A percentile compares a stretch with the other conserved stretches of the same genome.
Conservation (phyloP, 768 basidiomycete genomes). For the Cystobasidium tubakii region DNA sequence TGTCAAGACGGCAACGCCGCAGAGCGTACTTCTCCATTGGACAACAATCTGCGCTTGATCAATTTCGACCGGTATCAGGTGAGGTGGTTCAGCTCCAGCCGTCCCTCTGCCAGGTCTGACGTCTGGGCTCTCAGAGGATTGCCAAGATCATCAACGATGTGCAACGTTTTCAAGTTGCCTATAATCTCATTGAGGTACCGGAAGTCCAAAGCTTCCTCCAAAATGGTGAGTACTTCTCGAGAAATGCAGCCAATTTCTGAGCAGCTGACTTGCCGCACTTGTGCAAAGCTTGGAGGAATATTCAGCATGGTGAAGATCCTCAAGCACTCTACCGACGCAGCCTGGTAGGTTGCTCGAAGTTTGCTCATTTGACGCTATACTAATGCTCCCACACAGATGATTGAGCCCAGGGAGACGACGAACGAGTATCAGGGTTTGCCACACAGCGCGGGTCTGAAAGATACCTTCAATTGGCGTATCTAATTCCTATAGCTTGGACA, state of each 20-base stretch:
- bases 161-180: conserved; percentile 83
- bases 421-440: conserved; percentile 10
- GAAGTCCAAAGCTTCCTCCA: conserved; percentile 62
- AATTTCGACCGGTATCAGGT: conserved; percentile 96
- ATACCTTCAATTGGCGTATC: conserved; percentile 28
- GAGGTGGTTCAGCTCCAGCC: conserved; percentile 68
- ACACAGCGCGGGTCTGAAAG: conserved; percentile 11
- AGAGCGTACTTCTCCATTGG: conserved; percentile 68
- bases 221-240: conserved; percentile 10
- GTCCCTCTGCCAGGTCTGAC: conserved; percentile 57
- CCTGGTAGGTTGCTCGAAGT: background rate
- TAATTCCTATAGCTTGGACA: too few relatives aligned
- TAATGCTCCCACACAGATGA: conserved; percentile 2
- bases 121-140: conserved; percentile 40
- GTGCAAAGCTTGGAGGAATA: conserved; percentile 8
- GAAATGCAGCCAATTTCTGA: background rate
- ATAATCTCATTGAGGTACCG: conserved; percentile 77
- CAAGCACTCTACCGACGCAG: conserved; percentile 31
- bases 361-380: background rate
- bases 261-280: background rate
- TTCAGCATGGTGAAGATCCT: conserved; percentile 23
- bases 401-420: conserved; percentile 19
- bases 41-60: conserved; percentile 69
- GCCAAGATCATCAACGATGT: conserved; percentile 57
- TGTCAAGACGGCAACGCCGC: conserved; percentile 91